Conservation (phyloP, 805 yeast genomes). For the Metschnikowia matae region DNA sequence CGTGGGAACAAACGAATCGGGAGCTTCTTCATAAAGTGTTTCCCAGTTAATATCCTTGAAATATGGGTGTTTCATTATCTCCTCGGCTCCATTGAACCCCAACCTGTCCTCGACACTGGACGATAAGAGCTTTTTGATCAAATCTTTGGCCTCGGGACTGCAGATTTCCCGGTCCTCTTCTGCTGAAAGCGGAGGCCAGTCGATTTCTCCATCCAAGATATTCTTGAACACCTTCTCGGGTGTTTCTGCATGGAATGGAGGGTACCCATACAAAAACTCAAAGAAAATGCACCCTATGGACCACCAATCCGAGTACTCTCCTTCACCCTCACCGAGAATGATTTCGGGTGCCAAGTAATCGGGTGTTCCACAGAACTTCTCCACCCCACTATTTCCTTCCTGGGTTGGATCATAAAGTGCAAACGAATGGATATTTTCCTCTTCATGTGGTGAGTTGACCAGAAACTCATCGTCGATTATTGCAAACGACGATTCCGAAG, state of each 20-base stretch:
- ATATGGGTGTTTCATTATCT: slow-evolving; percentile 75
- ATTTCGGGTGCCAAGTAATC: slow-evolving; percentile 98
- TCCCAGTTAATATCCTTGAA: slow-evolving; percentile 75
- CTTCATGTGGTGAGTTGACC: slow-evolving; percentile 25
- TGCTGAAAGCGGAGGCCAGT: slow-evolving; percentile 73
- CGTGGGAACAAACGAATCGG: slow-evolving; percentile 74
- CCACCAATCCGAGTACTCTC: slow-evolving; percentile 97
- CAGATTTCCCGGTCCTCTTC: slow-evolving; percentile 53
- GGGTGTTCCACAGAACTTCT: slow-evolving; percentile 92
- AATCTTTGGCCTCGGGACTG: slow-evolving; percentile 65
- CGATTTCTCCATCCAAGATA: slow-evolving; percentile 66
- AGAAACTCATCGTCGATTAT: slow-evolving; percentile 44
- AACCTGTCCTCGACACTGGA: slow-evolving; percentile 64
- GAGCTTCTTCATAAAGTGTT: slow-evolving; percentile 60
- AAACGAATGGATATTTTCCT: slow-evolving; percentile 29
- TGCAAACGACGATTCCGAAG: slow-evolving; percentile 57
- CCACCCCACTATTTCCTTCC: slow-evolving; percentile 37
- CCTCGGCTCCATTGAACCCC: slow-evolving; percentile 75
- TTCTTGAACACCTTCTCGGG: slow-evolving; percentile 81
- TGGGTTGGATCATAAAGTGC: slow-evolving; percentile 74
- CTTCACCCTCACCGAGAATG: slow-evolving; percentile 77
- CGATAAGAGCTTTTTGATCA: slow-evolving; percentile 59
- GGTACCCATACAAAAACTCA: slow-evolving; percentile 88
- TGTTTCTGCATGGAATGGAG: slow-evolving; percentile 85
- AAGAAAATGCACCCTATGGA: slow-evolving; percentile 92